phyloP scores from a whole-genome alignment of 306 rosid species.

The Glycyrrhiza uralensis region DNA sequence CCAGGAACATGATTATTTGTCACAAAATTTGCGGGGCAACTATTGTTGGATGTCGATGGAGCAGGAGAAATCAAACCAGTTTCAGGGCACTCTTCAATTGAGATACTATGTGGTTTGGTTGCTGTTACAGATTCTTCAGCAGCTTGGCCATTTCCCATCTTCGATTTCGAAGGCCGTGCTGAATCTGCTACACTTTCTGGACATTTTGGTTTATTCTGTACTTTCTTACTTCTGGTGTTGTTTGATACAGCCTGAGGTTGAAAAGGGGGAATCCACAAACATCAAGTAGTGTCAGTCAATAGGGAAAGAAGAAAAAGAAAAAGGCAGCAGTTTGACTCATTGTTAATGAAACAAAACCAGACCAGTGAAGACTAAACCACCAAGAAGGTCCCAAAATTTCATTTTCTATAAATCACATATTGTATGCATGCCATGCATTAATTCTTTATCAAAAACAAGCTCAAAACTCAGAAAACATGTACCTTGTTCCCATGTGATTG shows the following conservation, averaged over 20 bases:
- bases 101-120: not conserved
- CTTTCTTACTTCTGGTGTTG: constrained; percentile 31
- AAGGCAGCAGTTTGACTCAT: not conserved
- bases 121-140: constrained; percentile 14
- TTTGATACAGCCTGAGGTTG: constrained; percentile 27
- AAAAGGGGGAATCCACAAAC: not conserved
- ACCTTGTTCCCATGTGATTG: constrained; percentile 55
- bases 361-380: not conserved
- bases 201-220: constrained; percentile 32
- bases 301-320: not conserved
- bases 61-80: constrained; percentile 31
- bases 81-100: constrained; percentile 15
- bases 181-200: constrained; percentile 24
- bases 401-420: not conserved
- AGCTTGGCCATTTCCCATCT: constrained; percentile 31
- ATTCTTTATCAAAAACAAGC: not conserved
- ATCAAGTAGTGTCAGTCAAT: not conserved
- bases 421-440: not conserved
- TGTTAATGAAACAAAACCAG: not conserved
- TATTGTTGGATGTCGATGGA: constrained; percentile 16
- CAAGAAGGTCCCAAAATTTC: not conserved
- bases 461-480: constrained; percentile 3
- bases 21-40: not conserved
- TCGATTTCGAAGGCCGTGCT: constrained; percentile 27
- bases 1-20: constrained; percentile 4